Base-by-base conservation (phyloP, 139 green algal genomes). In the Coelastrella sp. region DNA sequence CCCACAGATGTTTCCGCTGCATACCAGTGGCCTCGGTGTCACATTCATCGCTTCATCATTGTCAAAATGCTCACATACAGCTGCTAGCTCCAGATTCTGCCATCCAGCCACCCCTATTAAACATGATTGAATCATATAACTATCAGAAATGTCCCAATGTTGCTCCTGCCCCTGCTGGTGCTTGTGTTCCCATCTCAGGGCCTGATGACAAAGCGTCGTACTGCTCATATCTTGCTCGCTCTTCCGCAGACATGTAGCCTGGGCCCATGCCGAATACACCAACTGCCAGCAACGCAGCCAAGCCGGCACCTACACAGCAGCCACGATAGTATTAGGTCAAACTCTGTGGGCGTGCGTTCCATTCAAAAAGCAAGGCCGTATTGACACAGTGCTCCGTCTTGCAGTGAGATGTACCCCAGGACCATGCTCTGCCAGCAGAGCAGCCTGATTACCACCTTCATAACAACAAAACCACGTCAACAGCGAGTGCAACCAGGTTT, bases 241-340 rank as follows among this genome's bases (percentile, higher is more conserved):
- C 83, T 4, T 58, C 83, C 13, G 75, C 47, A 17, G 61, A 14
- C 19, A 88, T 47, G 83, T 80, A 88, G 32, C 65, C 66, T 23
- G 83, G 83, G 14, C 83, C 83, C 23, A 79, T 88, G 65, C 83
- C 83, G 17, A 76, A 88, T 4, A 88, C 83, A n/a, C 83, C 83
- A 47, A 78, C 65, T 22, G 47, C 83, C 65, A 88, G 83, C 83
- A 88, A 66, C 4, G 83, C 83, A 80, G 83, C 83, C 2, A 88
- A 47, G 47, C 83, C 83, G 47, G 83, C 83, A 68, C 83, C 83
- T 88, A 66, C 61, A 77, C 61, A 71, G 61, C 61, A 71, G 61
- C 61, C 8, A 71, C 61, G 11, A 71, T 10, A 13, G 61, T 13
- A 13, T 19, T 71, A 71, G 61, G 11, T 71, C 61, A 71, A 71